Percentiles rank a stretch among this genome's conserved stretches.
Conservation (phyloP, 768 basidiomycete species). For the Boletus rufocinnamomeus region DNA sequence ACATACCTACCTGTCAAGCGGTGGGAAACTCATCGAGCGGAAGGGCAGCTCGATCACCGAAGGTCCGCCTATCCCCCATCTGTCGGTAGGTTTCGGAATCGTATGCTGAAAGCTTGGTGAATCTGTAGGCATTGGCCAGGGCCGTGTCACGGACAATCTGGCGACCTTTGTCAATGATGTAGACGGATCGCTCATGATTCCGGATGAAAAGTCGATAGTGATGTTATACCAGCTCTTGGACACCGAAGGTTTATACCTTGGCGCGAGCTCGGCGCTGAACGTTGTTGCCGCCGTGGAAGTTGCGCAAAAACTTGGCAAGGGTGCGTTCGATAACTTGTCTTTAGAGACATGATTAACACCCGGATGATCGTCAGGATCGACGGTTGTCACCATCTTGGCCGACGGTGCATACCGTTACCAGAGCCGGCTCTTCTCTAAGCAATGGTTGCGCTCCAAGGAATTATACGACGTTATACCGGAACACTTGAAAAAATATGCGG, state of each 20-base stretch:
- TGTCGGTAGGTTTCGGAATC: background rate
- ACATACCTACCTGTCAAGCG: conserved; percentile 77
- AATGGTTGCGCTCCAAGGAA: conserved; percentile 84
- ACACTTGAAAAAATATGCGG: conserved; percentile 85
- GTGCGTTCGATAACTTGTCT: conserved; percentile 37
- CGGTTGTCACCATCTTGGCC: conserved; percentile 84
- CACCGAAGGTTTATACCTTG: conserved; percentile 91
- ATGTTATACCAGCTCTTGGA: conserved; percentile 95
- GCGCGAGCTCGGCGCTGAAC: conserved; percentile 92
- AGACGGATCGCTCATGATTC: conserved; percentile 80
- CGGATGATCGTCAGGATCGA: conserved; percentile 55
- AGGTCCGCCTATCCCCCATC: conserved; percentile 48
- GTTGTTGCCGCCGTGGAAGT: conserved; percentile 92
- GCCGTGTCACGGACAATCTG: conserved; percentile 91
- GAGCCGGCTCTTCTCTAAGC: conserved; percentile 90
- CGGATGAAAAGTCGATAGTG: conserved; percentile 85
- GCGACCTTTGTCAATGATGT: conserved; percentile 76
- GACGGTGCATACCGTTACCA: conserved; percentile 99
- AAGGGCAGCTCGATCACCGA: conserved; percentile 90
- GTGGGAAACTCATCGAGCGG: conserved; percentile 74
- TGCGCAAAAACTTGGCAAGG: conserved; percentile 82
- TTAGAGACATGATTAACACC: background rate
- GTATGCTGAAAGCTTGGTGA: conserved; percentile 1
- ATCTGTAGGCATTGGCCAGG: conserved; percentile 88
- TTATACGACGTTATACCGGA: conserved; percentile 78